Conservation (phyloP, 148 eudicot species). For the Hydrangea macrophylla region DNA sequence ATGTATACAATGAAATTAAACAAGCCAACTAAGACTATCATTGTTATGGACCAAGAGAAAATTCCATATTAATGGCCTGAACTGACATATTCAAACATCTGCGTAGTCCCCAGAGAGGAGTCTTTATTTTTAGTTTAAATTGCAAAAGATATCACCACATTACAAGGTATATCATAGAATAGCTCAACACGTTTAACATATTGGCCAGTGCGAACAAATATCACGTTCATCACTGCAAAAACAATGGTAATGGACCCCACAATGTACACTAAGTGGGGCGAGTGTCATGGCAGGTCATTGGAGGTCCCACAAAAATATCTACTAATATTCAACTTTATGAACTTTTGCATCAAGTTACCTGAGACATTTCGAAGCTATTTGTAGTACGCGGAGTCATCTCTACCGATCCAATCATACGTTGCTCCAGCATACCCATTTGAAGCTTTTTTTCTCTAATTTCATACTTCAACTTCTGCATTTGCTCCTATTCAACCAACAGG, state of each 20-base stretch:
- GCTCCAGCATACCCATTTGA: slow-evolving; percentile 39
- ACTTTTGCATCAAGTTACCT: slow-evolving; percentile 24
- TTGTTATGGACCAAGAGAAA: background rate
- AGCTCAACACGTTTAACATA: background rate
- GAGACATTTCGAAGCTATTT: slow-evolving; percentile 28
- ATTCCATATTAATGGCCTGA: background rate
- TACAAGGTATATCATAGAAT: background rate
- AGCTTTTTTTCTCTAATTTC: slow-evolving; percentile 42
- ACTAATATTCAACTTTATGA: background rate
- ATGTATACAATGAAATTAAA: background rate
- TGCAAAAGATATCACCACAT: background rate
- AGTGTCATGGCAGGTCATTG: no score
- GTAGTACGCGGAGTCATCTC: slow-evolving; percentile 28
- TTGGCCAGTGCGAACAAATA: no score
- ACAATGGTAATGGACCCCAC: no score
- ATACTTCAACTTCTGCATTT: slow-evolving; percentile 30
- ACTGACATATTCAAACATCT: background rate
- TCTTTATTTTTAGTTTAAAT: background rate
- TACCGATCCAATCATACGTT: slow-evolving; percentile 43
- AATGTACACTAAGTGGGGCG: no score
- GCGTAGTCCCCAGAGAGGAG: background rate
- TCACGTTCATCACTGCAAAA: no score
- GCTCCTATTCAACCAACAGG: slow-evolving; percentile 24
- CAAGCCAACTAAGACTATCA: background rate
- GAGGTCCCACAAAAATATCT: background rate